Percentiles rank a stretch among this genome's conserved stretches.
phyloP scores from a whole-genome alignment of 2,329 filamentous ascomycete genomes.

The Stachybotrys chartarum region DNA sequence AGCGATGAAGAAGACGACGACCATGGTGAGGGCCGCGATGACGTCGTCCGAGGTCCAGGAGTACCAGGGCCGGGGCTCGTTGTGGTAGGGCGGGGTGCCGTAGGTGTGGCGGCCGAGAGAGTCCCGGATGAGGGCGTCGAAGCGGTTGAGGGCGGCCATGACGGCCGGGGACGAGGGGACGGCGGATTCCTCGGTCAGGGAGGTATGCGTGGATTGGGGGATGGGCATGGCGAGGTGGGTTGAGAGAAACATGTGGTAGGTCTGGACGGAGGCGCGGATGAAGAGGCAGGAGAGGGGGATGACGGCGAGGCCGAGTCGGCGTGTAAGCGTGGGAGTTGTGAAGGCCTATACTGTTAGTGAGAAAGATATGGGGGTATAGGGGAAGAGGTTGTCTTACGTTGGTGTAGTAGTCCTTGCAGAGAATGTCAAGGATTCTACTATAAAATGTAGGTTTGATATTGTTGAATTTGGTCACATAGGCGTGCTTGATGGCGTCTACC shows the following conservation, averaged over 20 bases:
- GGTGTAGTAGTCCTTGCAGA: conserved; percentile 97
- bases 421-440: conserved; percentile 79
- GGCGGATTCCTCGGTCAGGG: conserved; percentile 56
- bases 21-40: conserved; percentile 73
- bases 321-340: conserved; percentile 80
- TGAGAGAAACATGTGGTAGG: conserved; percentile 96
- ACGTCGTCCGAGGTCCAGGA: conserved; percentile 62
- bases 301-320: conserved; percentile 81
- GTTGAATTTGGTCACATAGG: conserved; percentile 98
- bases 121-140: conserved; percentile 68
- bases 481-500: conserved; percentile 95
- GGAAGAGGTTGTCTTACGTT: conserved; percentile 50
- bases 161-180: conserved; percentile 64
- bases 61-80: conserved; percentile 37
- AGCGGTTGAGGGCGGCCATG: conserved; percentile 68
- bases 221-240: conserved; percentile 74
- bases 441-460: conserved; percentile 91
- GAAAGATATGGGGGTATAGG: background rate
- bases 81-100: conserved; percentile 38
- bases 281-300: conserved; percentile 92
- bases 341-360: conserved; percentile 57
- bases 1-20: conserved; percentile 74
- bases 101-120: conserved; percentile 71
- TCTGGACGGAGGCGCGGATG: conserved; percentile 88
- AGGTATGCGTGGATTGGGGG: conserved; percentile 56